Conservation (phyloP, 2,329 filamentous ascomycete species). For the Byssoonygena ceratinophila region DNA sequence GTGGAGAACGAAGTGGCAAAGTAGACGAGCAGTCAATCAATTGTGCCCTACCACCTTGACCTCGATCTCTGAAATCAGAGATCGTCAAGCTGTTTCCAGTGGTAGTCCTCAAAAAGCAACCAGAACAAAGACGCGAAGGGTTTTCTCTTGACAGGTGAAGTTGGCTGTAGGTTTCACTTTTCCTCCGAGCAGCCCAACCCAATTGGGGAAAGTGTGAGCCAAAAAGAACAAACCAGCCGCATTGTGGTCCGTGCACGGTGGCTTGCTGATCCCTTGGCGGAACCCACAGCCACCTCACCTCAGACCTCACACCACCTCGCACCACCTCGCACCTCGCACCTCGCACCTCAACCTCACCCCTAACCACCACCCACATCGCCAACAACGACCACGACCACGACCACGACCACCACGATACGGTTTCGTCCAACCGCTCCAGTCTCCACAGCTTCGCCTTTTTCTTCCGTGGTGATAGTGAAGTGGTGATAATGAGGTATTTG, state of each 20-base stretch:
- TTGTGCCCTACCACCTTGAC: background rate
- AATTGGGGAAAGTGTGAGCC: background rate
- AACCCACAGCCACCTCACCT: background rate
- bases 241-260: slow-evolving; percentile 4
- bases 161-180: background rate
- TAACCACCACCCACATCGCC: too few species aligned
- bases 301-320: too few species aligned
- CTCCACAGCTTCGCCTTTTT: too few species aligned
- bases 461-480: too few species aligned
- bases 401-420: too few species aligned
- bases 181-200: background rate
- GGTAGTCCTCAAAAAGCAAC: too few species aligned
- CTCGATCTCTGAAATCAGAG: too few species aligned
- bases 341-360: background rate
- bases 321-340: background rate
- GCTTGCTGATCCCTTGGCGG: slow-evolving; percentile 7
- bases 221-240: background rate
- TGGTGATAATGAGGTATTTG: too few species aligned
- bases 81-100: too few species aligned
- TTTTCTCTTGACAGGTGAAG: background rate
- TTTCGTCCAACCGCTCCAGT: background rate
- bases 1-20: background rate
- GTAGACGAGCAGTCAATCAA: background rate
- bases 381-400: too few species aligned
- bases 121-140: background rate